A percentile compares a stretch with the other conserved stretches of the same genome.
phyloP scores from a whole-genome alignment of 768 basidiomycete genomes.

The Leccinum imitatum region DNA sequence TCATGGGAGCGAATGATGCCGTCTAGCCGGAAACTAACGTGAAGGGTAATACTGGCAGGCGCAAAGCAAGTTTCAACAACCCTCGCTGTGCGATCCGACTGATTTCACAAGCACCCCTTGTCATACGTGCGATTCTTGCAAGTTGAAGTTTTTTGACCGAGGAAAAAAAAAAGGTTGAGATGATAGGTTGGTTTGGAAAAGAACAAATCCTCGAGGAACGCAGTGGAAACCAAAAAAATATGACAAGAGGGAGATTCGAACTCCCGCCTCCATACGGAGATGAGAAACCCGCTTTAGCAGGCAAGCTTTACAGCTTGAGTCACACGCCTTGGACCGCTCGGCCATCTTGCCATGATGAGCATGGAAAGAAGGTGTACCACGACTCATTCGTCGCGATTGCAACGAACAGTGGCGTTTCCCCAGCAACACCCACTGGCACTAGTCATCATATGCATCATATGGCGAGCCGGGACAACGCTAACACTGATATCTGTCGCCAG shows the following conservation, averaged over 20 bases:
- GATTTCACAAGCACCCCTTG: neutral
- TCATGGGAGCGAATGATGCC: slow-evolving; percentile 39
- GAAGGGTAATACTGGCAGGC: slow-evolving; percentile 8
- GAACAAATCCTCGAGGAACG: neutral
- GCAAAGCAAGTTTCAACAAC: no score
- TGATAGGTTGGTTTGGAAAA: neutral
- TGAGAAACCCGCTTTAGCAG: slow-evolving; percentile 31
- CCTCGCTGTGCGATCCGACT: neutral
- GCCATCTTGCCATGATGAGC: slow-evolving; percentile 47
- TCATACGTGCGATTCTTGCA: neutral
- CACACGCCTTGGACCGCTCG: slow-evolving; percentile 65
- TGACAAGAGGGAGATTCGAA: slow-evolving; percentile 38
- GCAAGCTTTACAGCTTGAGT: slow-evolving; percentile 46
- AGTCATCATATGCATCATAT: no score
- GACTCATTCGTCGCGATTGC: neutral
- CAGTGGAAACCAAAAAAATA: neutral
- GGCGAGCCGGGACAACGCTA: neutral
- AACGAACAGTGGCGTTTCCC: neutral
- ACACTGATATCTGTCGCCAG: neutral
- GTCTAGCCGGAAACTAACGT: slow-evolving; percentile 35
- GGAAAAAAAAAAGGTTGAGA: neutral
- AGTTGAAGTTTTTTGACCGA: neutral
- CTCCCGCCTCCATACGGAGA: slow-evolving; percentile 35
- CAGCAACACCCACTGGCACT: no score
- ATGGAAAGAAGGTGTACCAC: neutral